phyloP scores from a whole-genome alignment of 345 rosid species.

The Citrus trifoliata region DNA sequence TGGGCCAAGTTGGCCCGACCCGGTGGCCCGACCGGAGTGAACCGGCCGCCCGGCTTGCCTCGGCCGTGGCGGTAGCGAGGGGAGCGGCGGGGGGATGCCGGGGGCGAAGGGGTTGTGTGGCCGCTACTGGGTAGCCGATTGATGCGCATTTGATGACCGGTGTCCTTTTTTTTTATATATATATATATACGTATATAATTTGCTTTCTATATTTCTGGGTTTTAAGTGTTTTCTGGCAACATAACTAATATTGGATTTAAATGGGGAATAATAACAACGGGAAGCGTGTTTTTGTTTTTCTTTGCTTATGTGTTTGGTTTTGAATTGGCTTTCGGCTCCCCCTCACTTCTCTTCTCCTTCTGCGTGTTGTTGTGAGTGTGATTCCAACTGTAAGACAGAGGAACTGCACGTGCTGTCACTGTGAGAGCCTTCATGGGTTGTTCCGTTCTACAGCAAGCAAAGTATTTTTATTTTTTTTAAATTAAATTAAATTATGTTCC shows the following conservation, averaged over 20 bases:
- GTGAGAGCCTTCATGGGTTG: not conserved
- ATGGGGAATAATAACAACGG: too few relatives aligned
- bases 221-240: not conserved
- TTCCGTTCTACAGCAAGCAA: too few relatives aligned
- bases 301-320: not conserved
- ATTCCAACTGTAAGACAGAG: too few relatives aligned
- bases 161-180: too few relatives aligned
- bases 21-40: slow-evolving; percentile 40
- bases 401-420: slow-evolving; percentile 16
- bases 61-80: slow-evolving; percentile 79
- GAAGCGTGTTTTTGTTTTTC: not conserved
- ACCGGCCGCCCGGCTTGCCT: slow-evolving; percentile 55
- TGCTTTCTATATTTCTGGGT: not conserved
- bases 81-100: slow-evolving; percentile 86
- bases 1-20: slow-evolving; percentile 57
- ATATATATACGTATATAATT: too few relatives aligned
- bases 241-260: too few relatives aligned
- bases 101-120: slow-evolving; percentile 95
- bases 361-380: too few relatives aligned
- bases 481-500: too few relatives aligned
- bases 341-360: too few relatives aligned
- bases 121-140: slow-evolving; percentile 85
- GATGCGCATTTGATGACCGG: slow-evolving; percentile 68
- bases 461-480: too few relatives aligned
- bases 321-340: not conserved